Evolutionary conservation across 306 rosid species (phyloP), one percentile per base, ranked within the genome.

Genomic region (Cicer pinnatifidum): DNA sequence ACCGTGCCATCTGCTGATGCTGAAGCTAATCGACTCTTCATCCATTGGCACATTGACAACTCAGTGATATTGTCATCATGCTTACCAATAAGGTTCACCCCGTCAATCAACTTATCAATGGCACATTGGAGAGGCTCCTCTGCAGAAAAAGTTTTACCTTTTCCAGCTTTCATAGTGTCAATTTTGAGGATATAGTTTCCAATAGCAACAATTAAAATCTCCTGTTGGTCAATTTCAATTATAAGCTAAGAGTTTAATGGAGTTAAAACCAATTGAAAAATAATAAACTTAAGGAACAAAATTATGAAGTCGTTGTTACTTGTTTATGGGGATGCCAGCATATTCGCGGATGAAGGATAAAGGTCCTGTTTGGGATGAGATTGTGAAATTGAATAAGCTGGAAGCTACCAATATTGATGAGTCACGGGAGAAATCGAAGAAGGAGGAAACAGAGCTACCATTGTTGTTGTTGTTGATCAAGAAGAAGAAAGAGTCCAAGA

Each of bases 241-340:
- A 51, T 59, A 61, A 85, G 63, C 50, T 67, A 28, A 54, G 66
- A 46, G 3, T 13, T 69, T 6, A 53, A 50, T 48, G 56, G 66
- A 47, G n/a, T 61, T 45, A 44, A 68, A 23, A 44, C 66, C 46
- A 61, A 56, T 51, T 7, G 63, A 60, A 60, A 69, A 75, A 81
- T 78, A 47, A 72, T 8, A 40, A 53, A 66, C 53, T 67, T 46
- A 44, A 67, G 17, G 58, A 50, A 59, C 67, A 37, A 54, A 69
- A 46, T 45, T 53, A 52, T 20, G 57, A 74, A 69, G 53, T 69
- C 10, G 16, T 8, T 9, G 28, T 85, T 86, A 89, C 94, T 85
- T 86, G 94, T 80, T 89, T 89, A 85, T 87, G 94, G 70, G 91
- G 91, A 80, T 89, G 94, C 94, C 94, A 89, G 82, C 94, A 89